Percentiles rank a stretch among this genome's conserved stretches.
Evolutionary conservation across 2,329 filamentous ascomycete genomes (phyloP).

Genomic region (Fusarium sublunatum): DNA sequence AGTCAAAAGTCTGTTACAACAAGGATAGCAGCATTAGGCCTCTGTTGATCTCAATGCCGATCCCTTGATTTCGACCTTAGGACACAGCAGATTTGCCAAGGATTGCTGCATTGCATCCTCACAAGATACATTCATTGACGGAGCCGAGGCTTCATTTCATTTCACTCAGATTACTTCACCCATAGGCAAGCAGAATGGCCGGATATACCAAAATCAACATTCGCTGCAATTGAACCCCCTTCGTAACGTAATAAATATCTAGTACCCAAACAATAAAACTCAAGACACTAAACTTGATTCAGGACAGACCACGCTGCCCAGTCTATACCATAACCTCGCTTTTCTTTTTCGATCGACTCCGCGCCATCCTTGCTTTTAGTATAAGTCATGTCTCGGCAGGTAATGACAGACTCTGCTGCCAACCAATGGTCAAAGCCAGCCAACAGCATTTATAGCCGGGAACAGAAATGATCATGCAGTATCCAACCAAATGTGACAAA

Average conservation of each 20-base stretch:
- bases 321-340: constrained; percentile 39
- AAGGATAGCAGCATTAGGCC: background rate
- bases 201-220: background rate
- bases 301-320: constrained; percentile 26
- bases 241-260: constrained; percentile 21
- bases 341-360: constrained; percentile 38
- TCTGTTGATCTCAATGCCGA: constrained; percentile 1
- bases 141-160: background rate
- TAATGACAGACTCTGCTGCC: constrained; percentile 3
- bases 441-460: constrained; percentile 15
- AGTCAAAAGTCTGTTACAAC: background rate
- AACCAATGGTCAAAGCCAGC: constrained; percentile 9
- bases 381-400: constrained; percentile 5
- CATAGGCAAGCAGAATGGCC: background rate
- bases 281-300: constrained; percentile 7
- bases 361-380: constrained; percentile 34
- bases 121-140: background rate
- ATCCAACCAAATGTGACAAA: constrained; percentile 4
- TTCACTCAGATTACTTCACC: background rate
- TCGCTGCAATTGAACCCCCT: background rate
- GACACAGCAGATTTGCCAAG: background rate
- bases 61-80: background rate
- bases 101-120: background rate
- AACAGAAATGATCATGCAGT: constrained; percentile 9
- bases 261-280: constrained; percentile 21